These are phyloP conservation scores for Melocanna baccifera DNA, from an alignment of 176 grass and related monocot genomes.

Conservation along the genomic window DNA sequence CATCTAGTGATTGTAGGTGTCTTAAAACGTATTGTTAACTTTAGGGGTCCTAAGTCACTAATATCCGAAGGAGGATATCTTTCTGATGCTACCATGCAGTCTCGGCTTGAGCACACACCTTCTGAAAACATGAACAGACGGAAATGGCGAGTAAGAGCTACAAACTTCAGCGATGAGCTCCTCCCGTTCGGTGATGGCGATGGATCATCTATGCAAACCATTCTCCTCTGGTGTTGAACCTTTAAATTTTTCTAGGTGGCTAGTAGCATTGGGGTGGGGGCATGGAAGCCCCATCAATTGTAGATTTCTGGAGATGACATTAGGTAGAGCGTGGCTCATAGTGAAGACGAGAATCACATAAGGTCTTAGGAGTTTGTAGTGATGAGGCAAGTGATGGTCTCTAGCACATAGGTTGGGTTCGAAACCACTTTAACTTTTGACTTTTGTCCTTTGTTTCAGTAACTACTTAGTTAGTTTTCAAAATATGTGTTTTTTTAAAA, in stretches of 20 bases:
- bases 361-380: too few relatives aligned
- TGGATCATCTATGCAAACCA: too few relatives aligned
- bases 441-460: too few relatives aligned
- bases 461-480: too few relatives aligned
- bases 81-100: background rate
- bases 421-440: too few relatives aligned
- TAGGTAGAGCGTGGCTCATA: background rate
- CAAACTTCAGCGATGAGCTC: background rate
- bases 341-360: background rate
- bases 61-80: background rate
- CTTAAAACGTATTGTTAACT: background rate
- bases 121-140: background rate
- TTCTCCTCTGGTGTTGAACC: too few relatives aligned
- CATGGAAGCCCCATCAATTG: too few relatives aligned
- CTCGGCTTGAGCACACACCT: background rate
- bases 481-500: too few relatives aligned
- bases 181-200: too few relatives aligned
- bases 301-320: background rate
- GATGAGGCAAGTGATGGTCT: too few relatives aligned
- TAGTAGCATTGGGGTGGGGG: fast-evolving
- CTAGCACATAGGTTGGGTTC: too few relatives aligned
- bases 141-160: background rate
- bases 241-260: too few relatives aligned
- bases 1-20: background rate
- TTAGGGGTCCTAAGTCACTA: background rate